Percentiles rank a stretch among this genome's conserved stretches.
Conservation (phyloP, 2,329 filamentous ascomycete genomes). For the Aaosphaeria pasadenensis region DNA sequence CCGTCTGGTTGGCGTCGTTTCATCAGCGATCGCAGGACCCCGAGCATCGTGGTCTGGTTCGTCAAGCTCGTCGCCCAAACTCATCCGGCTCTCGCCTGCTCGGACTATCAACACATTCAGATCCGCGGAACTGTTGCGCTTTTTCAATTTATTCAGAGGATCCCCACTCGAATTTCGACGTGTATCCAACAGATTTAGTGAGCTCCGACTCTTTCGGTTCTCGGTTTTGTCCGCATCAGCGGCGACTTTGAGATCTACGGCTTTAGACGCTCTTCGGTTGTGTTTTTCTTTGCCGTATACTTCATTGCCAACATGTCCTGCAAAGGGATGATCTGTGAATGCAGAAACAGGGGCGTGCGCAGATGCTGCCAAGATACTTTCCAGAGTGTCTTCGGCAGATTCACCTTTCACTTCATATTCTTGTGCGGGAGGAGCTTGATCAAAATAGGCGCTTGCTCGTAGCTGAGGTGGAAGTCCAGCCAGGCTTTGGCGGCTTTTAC, state of each 20-base stretch:
- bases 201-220: conserved; percentile 35
- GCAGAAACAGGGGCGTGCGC: conserved; percentile 83
- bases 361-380: conserved; percentile 88
- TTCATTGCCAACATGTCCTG: conserved; percentile 70
- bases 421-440: conserved; percentile 58
- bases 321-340: conserved; percentile 86
- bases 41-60: conserved; percentile 27
- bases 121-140: conserved; percentile 39
- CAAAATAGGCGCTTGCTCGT: conserved; percentile 88
- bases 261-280: conserved; percentile 41
- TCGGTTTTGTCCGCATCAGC: conserved; percentile 20
- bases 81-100: conserved; percentile 35
- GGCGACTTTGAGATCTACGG: conserved; percentile 1
- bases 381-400: conserved; percentile 83
- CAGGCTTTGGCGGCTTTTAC: conserved; percentile 40
- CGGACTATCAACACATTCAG: conserved; percentile 32
- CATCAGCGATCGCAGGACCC: conserved; percentile 19
- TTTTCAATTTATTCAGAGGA: conserved; percentile 39
- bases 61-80: conserved; percentile 31
- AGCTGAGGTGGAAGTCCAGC: conserved; percentile 74
- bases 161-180: conserved; percentile 36
- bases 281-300: conserved; percentile 60
- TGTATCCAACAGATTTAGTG: conserved; percentile 35
- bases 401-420: conserved; percentile 63
- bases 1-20: conserved; percentile 10